Evolutionary conservation across 208 protist genomes (phyloP), one percentile per base, ranked within the genome.

Genomic region (Trypanosoma congolense): DNA sequence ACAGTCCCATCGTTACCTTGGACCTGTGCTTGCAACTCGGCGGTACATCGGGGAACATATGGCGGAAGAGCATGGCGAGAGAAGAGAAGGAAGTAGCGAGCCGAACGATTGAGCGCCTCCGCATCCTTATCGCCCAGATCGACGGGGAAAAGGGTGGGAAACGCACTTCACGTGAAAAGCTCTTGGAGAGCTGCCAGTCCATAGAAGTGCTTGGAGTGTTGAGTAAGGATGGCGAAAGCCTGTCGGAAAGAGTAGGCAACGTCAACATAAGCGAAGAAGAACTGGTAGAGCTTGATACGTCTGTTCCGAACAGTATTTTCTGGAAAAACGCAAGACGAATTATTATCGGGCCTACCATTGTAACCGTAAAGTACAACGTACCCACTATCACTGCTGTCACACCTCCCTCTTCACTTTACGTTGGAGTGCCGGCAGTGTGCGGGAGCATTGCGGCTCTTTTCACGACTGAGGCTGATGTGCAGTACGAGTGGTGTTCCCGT

Each of bases 91-190:
- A 85, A 53, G 24, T 52, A 6, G 87, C 83, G 0, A 38, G 46
- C 0, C 82, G 81, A 59, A 86, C 82, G 36, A 59, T 95, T 28
- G 80, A 87, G 24, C 87, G 87, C 29, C 80, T 95, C 35, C 78
- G 75, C 8, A 65, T 95, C 56, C 76, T 95, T 25, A 79, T 88
- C 31, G 58, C 68, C 4, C 43, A 62, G 35, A n/a, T 48, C 28
- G 53, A 41, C 16, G 24, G 19, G 36, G 70, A 67, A 52, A 68
- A 59, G 45, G 59, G 3, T 12, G 57, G 56, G 4, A 70, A 78
- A 56, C 55, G 50, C 19, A 45, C 56, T 9, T 57, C 54, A 10
- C 62, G 63, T 25, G 80, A 83, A 18, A 72, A 87, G 19, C 58
- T 88, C 24, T 59, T 90, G 1, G 61, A 64, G 9, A 55, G 64